phyloP scores from a whole-genome alignment of 1,139 yeast genomes.

The Kodamaea derodonti region DNA sequence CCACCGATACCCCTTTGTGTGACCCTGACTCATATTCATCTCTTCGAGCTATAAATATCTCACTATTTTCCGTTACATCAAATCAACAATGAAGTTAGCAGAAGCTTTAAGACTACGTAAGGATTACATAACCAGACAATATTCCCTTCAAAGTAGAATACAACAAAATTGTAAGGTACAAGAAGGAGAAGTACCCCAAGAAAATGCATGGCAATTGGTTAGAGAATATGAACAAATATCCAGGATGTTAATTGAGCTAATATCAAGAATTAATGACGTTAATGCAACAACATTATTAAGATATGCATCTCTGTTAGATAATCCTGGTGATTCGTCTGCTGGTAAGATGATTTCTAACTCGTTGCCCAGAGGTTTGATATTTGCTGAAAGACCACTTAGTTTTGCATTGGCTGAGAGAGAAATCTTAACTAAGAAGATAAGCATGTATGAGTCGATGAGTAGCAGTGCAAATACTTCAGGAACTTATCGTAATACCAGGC shows the following conservation, averaged over 20 bases:
- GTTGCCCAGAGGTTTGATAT: neutral
- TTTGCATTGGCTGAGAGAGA: neutral
- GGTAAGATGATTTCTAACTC: neutral
- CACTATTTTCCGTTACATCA: too few species aligned
- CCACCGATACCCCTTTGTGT: too few species aligned
- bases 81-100: conserved; percentile 1
- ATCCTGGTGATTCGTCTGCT: neutral
- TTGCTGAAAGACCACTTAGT: neutral
- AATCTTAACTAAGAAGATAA: neutral
- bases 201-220: neutral
- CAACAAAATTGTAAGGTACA: neutral
- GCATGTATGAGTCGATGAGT: neutral
- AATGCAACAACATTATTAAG: neutral
- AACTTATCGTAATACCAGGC: neutral
- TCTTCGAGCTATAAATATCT: too few species aligned
- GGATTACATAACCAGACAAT: neutral
- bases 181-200: neutral
- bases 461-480: neutral
- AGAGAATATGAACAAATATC: neutral
- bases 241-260: neutral
- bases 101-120: conserved; percentile 1
- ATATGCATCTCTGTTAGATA: conserved; percentile 1
- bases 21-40: too few species aligned
- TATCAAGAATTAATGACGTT: neutral
- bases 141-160: neutral